phyloP scores from a whole-genome alignment of 75 land plant genomes.

The Cupressus sempervirens region DNA sequence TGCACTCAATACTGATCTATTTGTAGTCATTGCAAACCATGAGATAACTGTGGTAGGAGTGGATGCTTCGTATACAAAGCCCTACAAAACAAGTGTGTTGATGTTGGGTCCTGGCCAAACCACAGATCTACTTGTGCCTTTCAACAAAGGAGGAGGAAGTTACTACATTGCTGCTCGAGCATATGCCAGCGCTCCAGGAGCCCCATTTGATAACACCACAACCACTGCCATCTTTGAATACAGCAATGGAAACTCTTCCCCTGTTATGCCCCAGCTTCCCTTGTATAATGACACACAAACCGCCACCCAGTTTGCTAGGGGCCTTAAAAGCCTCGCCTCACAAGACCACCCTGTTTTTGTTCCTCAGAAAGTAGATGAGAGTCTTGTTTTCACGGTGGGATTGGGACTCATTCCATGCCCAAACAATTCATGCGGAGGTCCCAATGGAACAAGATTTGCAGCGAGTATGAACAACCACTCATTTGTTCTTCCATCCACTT shows the following conservation, averaged over 20 bases:
- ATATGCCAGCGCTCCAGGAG: slow-evolving; percentile 19
- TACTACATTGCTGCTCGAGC: slow-evolving; percentile 30
- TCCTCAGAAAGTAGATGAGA: slow-evolving; percentile 45
- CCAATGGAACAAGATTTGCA: slow-evolving; percentile 43
- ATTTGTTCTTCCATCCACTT: slow-evolving; percentile 43
- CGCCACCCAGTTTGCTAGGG: slow-evolving; percentile 18
- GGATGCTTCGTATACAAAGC: slow-evolving; percentile 42
- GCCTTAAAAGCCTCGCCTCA: slow-evolving; percentile 37
- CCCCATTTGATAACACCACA: slow-evolving; percentile 45
- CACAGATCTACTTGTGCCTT: slow-evolving; percentile 40
- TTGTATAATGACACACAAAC: slow-evolving; percentile 39
- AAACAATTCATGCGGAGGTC: slow-evolving; percentile 33
- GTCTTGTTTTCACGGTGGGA: slow-evolving; percentile 61
- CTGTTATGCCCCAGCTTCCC: slow-evolving; percentile 33
- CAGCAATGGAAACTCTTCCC: not conserved
- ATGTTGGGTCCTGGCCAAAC: slow-evolving; percentile 67
- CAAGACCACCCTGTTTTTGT: slow-evolving; percentile 44
- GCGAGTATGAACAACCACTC: slow-evolving; percentile 63
- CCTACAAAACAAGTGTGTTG: slow-evolving; percentile 30
- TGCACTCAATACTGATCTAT: slow-evolving; percentile 44
- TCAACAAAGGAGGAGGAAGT: slow-evolving; percentile 15
- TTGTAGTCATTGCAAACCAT: slow-evolving; percentile 45
- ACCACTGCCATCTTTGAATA: slow-evolving; percentile 39
- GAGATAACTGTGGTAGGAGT: slow-evolving; percentile 27
- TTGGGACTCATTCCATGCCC: slow-evolving; percentile 37